Base-by-base conservation (phyloP, 2,329 filamentous ascomycete species). In the Penicillium sclerotiorum region DNA sequence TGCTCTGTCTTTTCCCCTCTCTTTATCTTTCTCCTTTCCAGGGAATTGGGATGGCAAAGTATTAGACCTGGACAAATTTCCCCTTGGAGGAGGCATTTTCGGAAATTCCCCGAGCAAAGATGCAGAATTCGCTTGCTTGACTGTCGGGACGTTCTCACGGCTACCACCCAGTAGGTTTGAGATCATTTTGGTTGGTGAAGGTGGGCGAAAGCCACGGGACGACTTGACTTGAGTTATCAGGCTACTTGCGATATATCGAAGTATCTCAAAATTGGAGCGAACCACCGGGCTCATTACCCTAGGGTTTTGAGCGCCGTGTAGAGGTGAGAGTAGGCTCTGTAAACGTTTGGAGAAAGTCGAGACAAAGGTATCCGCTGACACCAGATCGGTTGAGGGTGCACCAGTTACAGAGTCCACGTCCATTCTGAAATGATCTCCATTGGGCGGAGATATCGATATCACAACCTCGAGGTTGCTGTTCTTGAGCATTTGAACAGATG, bases 171-270 rank as follows among this genome's bases (percentile, higher is more conserved):
- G 84, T 46, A 96, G 83, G 63, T 82, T 95, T 0, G 92, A 95
- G 13, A 97, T 77, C 63, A 96, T 80, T 68, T 96, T 97, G 40
- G 95, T 89, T 0, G 93, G 92, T 1, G 92, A 96, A n/a, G 87
- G 83, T 4, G 85, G 85, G 8, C 93, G 80, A 64, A 89, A 89
- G 1, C 84, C 85, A 47, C 81, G 81, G 30, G 69, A 64, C 21
- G 63, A 66, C 9, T 83, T 81, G 67, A 83, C 88, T 62, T 86
- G 83, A 0, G 81, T 78, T 33, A 86, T 81, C 25, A 83, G 76
- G 17, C 82, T 77, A 33, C 89, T 77, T 39, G 80, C 81, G 20
- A 96, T 74, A 4, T 85, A 84, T 27, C 86, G 86, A 22, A 96
- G 77, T 2, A 89, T 83, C 54, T 90, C 90, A 38, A 85, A 85